phyloP scores from a whole-genome alignment of 129 eudicot genomes.

The Logfia minima region DNA sequence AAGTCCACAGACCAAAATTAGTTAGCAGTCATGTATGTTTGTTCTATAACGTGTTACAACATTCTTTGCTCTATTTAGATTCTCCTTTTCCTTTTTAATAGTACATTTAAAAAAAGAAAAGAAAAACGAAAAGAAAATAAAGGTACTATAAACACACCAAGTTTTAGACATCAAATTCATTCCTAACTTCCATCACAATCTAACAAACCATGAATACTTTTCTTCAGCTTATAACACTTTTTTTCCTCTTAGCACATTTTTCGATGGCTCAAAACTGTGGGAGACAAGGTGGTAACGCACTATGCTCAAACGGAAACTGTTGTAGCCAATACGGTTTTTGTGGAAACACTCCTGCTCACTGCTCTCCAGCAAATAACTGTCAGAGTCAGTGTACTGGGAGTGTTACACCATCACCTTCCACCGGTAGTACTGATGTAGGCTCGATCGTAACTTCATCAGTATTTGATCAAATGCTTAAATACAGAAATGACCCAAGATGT shows the following conservation, averaged over 20 bases:
- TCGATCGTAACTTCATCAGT: constrained; percentile 30
- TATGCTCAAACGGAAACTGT: constrained; percentile 52
- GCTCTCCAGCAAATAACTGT: constrained; percentile 28
- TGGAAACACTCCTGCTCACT: constrained; percentile 44
- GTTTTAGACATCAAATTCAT: background rate
- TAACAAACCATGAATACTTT: constrained; percentile 10
- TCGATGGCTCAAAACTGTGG: constrained; percentile 46
- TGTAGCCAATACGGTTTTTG: constrained; percentile 60
- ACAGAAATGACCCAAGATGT: constrained; percentile 45
- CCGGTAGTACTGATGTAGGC: constrained; percentile 27
- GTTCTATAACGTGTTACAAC: too few species aligned
- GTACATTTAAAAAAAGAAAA: background rate
- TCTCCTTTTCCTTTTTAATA: background rate
- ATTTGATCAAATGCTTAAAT: constrained; percentile 49
- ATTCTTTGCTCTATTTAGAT: background rate
- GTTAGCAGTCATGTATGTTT: background rate
- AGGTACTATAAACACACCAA: background rate
- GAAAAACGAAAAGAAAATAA: background rate
- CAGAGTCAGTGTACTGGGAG: constrained; percentile 50
- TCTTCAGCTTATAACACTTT: background rate
- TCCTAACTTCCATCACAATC: background rate
- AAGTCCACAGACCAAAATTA: background rate
- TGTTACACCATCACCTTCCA: constrained; percentile 12
- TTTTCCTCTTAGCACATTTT: constrained; percentile 5
- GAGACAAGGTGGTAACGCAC: constrained; percentile 42